Conservation (phyloP, 768 basidiomycete species). For the Boletus tomentosulus region DNA sequence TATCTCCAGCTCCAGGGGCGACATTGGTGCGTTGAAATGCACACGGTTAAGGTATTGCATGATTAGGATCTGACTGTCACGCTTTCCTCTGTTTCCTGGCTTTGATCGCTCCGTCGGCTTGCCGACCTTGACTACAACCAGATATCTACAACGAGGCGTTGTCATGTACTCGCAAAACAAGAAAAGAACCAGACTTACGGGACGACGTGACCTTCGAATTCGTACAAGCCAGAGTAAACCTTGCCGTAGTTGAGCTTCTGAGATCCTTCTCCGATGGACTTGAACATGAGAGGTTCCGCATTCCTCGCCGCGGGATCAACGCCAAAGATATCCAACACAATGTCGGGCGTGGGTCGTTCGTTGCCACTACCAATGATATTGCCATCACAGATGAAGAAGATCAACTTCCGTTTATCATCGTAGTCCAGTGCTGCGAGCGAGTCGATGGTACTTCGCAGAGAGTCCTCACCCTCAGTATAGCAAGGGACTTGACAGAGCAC, state of each 20-base stretch:
- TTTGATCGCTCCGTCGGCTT: slow-evolving; percentile 63
- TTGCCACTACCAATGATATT: slow-evolving; percentile 71
- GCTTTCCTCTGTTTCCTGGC: slow-evolving; percentile 65
- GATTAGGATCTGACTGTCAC: slow-evolving; percentile 62
- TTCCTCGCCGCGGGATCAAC: slow-evolving; percentile 60
- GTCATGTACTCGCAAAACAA: background rate
- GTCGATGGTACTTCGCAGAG: slow-evolving; percentile 63
- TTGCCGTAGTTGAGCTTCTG: slow-evolving; percentile 69
- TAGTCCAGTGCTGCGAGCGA: slow-evolving; percentile 61
- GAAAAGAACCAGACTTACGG: slow-evolving; percentile 38
- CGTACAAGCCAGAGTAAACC: slow-evolving; percentile 66
- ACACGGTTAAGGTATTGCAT: slow-evolving; percentile 68
- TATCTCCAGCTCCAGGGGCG: slow-evolving; percentile 63
- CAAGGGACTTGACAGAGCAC: slow-evolving; percentile 66
- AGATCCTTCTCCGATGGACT: slow-evolving; percentile 63
- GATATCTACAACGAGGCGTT: slow-evolving; percentile 36
- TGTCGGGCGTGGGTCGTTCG: slow-evolving; percentile 60
- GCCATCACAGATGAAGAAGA: slow-evolving; percentile 65
- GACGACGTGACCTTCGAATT: slow-evolving; percentile 67
- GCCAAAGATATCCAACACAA: slow-evolving; percentile 64
- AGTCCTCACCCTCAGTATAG: slow-evolving; percentile 71
- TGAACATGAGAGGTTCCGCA: slow-evolving; percentile 63
- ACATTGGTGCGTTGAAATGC: slow-evolving; percentile 65
- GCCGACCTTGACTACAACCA: slow-evolving; percentile 63
- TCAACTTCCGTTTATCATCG: slow-evolving; percentile 66